Evolutionary conservation across 2,329 filamentous ascomycete species (phyloP).

Genomic region (Aureobasidium uvarum): DNA sequence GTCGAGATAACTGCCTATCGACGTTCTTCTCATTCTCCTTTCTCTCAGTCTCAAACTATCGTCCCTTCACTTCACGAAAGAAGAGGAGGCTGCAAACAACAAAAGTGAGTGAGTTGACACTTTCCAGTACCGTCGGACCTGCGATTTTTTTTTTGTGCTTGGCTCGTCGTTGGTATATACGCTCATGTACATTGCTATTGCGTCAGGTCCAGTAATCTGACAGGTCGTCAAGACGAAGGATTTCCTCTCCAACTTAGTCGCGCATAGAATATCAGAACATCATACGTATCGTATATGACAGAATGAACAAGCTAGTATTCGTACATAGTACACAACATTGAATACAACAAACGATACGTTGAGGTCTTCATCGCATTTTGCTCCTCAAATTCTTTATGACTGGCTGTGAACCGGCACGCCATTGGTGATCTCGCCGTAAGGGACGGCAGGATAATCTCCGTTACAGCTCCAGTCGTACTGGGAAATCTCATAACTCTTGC

Average conservation of each 20-base stretch:
- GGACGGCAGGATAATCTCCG: constrained; percentile 52
- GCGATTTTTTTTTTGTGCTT: background rate
- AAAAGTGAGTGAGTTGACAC: background rate
- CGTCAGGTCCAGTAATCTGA: background rate
- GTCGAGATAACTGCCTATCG: too few relatives aligned
- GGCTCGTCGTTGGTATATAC: background rate
- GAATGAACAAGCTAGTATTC: background rate
- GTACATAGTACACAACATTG: background rate
- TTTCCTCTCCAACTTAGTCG: too few relatives aligned
- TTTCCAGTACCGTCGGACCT: background rate
- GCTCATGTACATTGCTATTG: background rate
- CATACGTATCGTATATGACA: too few relatives aligned
- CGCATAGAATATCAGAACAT: too few relatives aligned
- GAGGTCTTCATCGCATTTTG: background rate
- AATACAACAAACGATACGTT: background rate
- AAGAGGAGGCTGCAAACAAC: background rate
- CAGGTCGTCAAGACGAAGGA: too few relatives aligned
- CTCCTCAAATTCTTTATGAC: background rate
- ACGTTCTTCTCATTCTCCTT: background rate
- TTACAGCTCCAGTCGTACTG: constrained; percentile 66
- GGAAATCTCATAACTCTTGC: constrained; percentile 57
- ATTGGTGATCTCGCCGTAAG: constrained; percentile 53
- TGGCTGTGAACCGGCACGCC: constrained; percentile 44
- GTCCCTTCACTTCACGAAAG: background rate
- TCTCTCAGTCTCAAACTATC: too few relatives aligned